Evolutionary conservation across 1,284 basidiomycete species (phyloP).

Genomic region (Pterulicium gracile): DNA sequence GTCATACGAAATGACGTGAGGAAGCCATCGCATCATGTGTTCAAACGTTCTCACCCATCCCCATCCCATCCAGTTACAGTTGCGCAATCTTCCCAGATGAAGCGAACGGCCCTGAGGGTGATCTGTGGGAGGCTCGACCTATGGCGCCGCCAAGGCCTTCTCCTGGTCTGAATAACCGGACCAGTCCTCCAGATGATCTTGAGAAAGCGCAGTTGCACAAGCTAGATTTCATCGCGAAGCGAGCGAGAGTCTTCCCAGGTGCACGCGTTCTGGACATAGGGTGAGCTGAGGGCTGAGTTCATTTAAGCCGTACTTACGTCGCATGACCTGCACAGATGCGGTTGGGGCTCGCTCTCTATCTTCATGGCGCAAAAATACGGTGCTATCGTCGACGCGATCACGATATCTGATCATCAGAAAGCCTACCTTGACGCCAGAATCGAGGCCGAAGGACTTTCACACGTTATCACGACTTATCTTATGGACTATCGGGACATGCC

Average conservation of each 20-base stretch:
- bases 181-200: slow-evolving; percentile 25
- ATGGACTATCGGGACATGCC: slow-evolving; percentile 34
- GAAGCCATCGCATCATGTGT: too few relatives aligned
- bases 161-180: slow-evolving; percentile 5
- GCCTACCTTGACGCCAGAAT: slow-evolving; percentile 34
- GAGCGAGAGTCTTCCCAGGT: slow-evolving; percentile 17
- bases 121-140: slow-evolving; percentile 10
- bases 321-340: slow-evolving; percentile 15
- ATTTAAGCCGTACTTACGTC: not conserved
- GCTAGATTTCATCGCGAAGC: slow-evolving; percentile 16
- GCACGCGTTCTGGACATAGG: slow-evolving; percentile 40
- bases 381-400: slow-evolving; percentile 37
- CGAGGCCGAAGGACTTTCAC: slow-evolving; percentile 25
- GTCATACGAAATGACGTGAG: slow-evolving; percentile 34
- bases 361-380: slow-evolving; percentile 25
- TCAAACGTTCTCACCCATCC: not conserved
- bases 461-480: slow-evolving; percentile 31
- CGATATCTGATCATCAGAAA: slow-evolving; percentile 37
- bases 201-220: slow-evolving; percentile 36
- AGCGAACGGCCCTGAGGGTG: slow-evolving; percentile 21
- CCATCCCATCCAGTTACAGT: slow-evolving; percentile 20
- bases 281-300: slow-evolving; percentile 10
- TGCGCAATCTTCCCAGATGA: slow-evolving; percentile 32
- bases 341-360: slow-evolving; percentile 43
- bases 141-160: slow-evolving; percentile 13